phyloP scores from a whole-genome alignment of 768 basidiomycete genomes.

The Leccinum rimulosum region DNA sequence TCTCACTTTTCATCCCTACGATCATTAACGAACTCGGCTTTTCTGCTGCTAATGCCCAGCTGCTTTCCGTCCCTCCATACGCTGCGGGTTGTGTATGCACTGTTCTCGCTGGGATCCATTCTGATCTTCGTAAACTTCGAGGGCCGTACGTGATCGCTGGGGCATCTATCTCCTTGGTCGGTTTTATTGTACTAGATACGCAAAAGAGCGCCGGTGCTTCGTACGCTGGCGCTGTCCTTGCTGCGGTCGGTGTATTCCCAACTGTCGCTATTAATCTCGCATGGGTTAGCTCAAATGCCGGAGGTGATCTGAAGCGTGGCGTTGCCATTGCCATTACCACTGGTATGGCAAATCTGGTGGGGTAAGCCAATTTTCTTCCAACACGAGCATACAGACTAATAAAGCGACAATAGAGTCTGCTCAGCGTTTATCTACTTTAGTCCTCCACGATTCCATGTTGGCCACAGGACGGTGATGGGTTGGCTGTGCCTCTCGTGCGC shows the following conservation, averaged over 20 bases:
- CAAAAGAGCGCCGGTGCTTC: constrained; percentile 21
- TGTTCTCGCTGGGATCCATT: constrained; percentile 39
- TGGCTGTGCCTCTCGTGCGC: constrained; percentile 32
- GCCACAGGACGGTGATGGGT: constrained; percentile 38
- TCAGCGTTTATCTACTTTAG: constrained; percentile 42
- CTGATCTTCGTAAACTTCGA: constrained; percentile 41
- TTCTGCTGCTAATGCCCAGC: constrained; percentile 48
- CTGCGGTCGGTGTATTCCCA: constrained; percentile 53
- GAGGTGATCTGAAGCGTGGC: constrained; percentile 53
- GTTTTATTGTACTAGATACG: constrained; percentile 50
- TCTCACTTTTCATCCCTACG: constrained; percentile 49
- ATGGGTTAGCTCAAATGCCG: constrained; percentile 55
- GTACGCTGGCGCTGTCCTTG: constrained; percentile 49
- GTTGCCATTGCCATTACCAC: constrained; percentile 53
- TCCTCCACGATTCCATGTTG: constrained; percentile 37
- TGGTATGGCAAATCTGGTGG: constrained; percentile 42
- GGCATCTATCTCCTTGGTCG: constrained; percentile 43
- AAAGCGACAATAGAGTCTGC: constrained; percentile 28
- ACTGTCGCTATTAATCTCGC: constrained; percentile 47
- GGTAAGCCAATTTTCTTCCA: constrained; percentile 30
- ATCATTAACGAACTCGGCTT: constrained; percentile 51
- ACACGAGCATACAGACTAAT: constrained; percentile 1
- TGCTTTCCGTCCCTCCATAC: constrained; percentile 50
- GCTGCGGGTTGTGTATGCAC: constrained; percentile 45
- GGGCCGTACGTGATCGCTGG: constrained; percentile 50